Conservation (phyloP, 257 asterid genomes). For the Solanum virginianum region DNA sequence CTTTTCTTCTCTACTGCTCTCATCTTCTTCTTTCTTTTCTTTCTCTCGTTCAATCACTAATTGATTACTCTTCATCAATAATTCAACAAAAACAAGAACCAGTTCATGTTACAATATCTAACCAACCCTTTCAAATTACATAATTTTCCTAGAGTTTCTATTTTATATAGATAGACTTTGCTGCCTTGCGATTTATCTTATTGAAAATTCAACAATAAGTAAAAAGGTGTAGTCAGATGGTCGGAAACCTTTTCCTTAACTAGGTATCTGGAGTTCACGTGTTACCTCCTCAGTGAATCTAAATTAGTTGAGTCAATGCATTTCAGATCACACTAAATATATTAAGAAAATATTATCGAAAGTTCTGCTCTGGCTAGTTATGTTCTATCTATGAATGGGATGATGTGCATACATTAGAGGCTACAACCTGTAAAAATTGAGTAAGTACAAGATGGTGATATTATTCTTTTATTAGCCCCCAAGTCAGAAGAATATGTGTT, state of each 20-base stretch:
- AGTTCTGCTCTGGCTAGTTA: neutral
- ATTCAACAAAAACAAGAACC: too few relatives aligned
- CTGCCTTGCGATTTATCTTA: too few relatives aligned
- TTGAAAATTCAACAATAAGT: too few relatives aligned
- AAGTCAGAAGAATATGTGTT: neutral
- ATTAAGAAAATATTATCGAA: neutral
- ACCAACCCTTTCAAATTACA: too few relatives aligned
- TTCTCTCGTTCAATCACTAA: too few relatives aligned
- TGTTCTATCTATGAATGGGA: neutral
- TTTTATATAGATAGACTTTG: too few relatives aligned
- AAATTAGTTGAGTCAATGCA: neutral
- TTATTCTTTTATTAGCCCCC: neutral
- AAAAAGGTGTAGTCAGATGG: neutral
- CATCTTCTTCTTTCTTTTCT: too few relatives aligned
- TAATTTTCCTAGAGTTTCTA: too few relatives aligned
- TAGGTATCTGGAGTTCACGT: neutral
- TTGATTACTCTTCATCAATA: too few relatives aligned
- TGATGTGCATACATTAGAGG: neutral
- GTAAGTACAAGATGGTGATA: neutral
- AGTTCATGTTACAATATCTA: too few relatives aligned
- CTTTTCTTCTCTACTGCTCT: too few relatives aligned
- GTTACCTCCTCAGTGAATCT: neutral
- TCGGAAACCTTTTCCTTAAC: neutral
- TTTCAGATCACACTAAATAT: neutral
- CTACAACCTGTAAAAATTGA: neutral